A percentile compares a stretch with the other conserved stretches of the same genome.
phyloP scores from a whole-genome alignment of 2,329 filamentous ascomycete genomes.

The Mariannaea sp. region DNA sequence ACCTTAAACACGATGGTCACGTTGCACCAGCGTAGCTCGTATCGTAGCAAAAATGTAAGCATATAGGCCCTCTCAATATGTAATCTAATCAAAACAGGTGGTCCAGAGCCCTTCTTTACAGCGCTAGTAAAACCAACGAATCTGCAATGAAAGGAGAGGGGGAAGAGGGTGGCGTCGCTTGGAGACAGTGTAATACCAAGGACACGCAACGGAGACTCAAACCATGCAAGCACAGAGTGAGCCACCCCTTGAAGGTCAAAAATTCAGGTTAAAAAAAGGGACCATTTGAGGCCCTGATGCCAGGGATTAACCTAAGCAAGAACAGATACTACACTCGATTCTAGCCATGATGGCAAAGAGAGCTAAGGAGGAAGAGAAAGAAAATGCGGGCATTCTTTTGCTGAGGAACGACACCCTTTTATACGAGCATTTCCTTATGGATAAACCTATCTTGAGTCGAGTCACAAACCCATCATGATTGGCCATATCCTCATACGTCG shows the following conservation, averaged over 20 bases:
- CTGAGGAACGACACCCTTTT: slow-evolving; percentile 8
- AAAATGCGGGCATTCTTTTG: slow-evolving; percentile 1
- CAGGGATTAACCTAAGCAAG: slow-evolving; percentile 35
- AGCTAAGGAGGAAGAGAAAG: slow-evolving; percentile 24
- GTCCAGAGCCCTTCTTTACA: slow-evolving; percentile 31
- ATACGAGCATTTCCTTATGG: no score
- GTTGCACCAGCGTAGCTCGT: no score
- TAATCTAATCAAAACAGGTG: no score
- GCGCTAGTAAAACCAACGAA: slow-evolving; percentile 29
- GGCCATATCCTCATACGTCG: no score
- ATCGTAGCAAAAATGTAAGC: no score
- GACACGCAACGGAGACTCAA: slow-evolving; percentile 24
- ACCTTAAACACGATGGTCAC: no score
- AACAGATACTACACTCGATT: slow-evolving; percentile 40
- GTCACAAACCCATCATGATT: no score
- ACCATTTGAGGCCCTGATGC: slow-evolving; percentile 16
- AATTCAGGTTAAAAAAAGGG: slow-evolving; percentile 17
- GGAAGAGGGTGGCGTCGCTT: slow-evolving; percentile 26
- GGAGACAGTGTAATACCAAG: slow-evolving; percentile 38
- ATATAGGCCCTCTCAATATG: no score
- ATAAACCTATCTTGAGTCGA: no score
- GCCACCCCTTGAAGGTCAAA: slow-evolving; percentile 26
- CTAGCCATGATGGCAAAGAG: slow-evolving; percentile 32
- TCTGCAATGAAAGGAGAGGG: slow-evolving; percentile 30
- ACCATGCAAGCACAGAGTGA: slow-evolving; percentile 28